Base-by-base conservation (phyloP, 148 eudicot species). In the Drosera capensis region DNA sequence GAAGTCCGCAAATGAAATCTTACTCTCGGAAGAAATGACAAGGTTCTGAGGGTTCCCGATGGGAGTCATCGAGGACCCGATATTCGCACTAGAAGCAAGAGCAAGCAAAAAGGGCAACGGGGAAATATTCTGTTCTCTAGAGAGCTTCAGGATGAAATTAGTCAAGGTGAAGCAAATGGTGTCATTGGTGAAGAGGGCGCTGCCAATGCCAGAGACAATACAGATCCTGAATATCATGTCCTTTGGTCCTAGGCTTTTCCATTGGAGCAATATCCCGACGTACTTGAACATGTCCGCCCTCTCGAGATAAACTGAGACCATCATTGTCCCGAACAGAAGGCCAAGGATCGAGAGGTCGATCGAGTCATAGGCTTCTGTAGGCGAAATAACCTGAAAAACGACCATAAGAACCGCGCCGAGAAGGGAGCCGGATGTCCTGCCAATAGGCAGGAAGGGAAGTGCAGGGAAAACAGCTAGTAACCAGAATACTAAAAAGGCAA, bases 341-440 rank as follows among this genome's bases (percentile, higher is more conserved):
- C 74, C 74, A 13, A 73, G 71, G 24, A 73, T 73, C 0, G 71
- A 65, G 29, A 80, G 80, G 54, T 80, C 90, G 21, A 80, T 68
- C 13, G 84, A 64, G 9, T 55, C 71, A 45, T 67, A 80, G 7
- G 90, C 90, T 58, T 68, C 49, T 19, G 68, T 71, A 0, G 90
- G 80, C 2, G 80, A 54, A 22, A 77, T 53, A 21, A 80, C 75
- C 31, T 19, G 64, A 28, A 74, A 64, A 39, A 73, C 40, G 1
- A 80, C 90, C 90, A 80, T 80, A 20, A 77, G 73, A 64, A 71
- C 66, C 0, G 75, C 83, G 13, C 83, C 82, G 25, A 76, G 57
- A 17, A 80, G 78, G 21, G 83, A 72, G 3, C 90, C 90, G 2
- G 78, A 83, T 1, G 83, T 76, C 38, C 90, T 57, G 14, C 90